Evolutionary conservation across 441 rosid genomes (phyloP), one percentile per base, ranked within the genome.

Genomic region (Brassica balearica): DNA sequence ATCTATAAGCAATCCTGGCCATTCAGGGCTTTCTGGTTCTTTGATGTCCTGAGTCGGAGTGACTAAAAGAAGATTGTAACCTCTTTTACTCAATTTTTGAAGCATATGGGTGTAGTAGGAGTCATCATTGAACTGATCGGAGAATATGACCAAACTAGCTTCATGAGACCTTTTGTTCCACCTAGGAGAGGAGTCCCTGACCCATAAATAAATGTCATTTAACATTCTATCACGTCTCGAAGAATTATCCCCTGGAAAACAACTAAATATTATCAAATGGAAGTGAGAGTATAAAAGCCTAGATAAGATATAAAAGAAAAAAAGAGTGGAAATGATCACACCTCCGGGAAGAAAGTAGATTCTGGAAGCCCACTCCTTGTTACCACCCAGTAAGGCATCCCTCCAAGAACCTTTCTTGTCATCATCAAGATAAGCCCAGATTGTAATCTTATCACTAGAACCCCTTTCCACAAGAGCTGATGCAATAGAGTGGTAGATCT

Each of bases 261-360:
- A 43, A 43, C 0, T 43, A 43, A 10, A 10, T 43, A 43, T 43
- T 43, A 11, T 43, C 51, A 43, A 43, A 43, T 43, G 51, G 1
- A 43, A 43, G 51, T 43, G 51, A 43, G 51, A 43, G n/a, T 43
- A 43, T 43, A 43, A 38, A 38, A 38, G 12, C 8, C 2, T 34
- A 34, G 41, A 38, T 38, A 34, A 34, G 38, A 38, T 38, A 38
- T 9, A 38, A 38, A 38, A 9, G 11, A 38, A 9, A 38, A 34
- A 38, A 38, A 38, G 11, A 38, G 46, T 38, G 46, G 46, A 38
- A 38, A 38, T 48, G 14, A 48, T 48, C 55, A 56, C 61, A 53
- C 59, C 61, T 56, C 62, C 62, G 12, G 27, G 27, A 56, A 56
- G 62, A 8, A 56, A 19, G 62, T 56, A 56, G 62, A 56, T 56